These are phyloP conservation scores for Dacryopinax primogenitus DNA, from an alignment of 768 basidiomycete species.

Conservation along the genomic window DNA sequence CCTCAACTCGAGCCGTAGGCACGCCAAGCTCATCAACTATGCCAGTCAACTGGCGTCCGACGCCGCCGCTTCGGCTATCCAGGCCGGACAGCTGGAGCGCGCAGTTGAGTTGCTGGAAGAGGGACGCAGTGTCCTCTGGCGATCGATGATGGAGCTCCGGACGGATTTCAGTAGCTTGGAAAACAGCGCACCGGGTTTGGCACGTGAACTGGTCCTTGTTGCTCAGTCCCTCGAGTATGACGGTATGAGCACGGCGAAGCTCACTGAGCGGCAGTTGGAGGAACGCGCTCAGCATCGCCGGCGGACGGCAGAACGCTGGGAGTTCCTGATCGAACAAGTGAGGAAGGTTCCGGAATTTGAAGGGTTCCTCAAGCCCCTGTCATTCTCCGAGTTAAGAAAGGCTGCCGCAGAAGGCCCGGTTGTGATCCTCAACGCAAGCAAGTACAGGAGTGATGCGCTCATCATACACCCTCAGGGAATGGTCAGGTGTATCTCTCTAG, in stretches of 20 bases:
- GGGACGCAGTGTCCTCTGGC: conserved; percentile 22
- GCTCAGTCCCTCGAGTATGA: neutral
- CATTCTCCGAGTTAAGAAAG: conserved; percentile 22
- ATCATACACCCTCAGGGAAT: conserved; percentile 6
- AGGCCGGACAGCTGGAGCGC: neutral
- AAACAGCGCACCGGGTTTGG: conserved; percentile 13
- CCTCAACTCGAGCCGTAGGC: neutral
- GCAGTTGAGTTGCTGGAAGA: conserved; percentile 24
- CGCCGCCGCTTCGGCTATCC: neutral
- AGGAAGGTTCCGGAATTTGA: conserved; percentile 26
- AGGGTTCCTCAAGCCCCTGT: conserved; percentile 22
- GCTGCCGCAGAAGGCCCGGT: conserved; percentile 29
- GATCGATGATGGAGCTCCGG: conserved; percentile 17
- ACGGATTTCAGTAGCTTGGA: conserved; percentile 16
- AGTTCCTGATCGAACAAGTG: conserved; percentile 22
- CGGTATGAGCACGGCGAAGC: neutral
- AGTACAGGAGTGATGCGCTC: conserved; percentile 17
- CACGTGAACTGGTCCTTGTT: conserved; percentile 6
- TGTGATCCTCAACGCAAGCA: conserved; percentile 19
- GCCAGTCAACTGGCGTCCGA: neutral
- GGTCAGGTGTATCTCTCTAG: neutral
- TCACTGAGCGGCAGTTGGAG: neutral
- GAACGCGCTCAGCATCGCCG: conserved; percentile 9
- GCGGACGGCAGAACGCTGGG: conserved; percentile 13
- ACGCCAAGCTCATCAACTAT: neutral